Evolutionary conservation across 345 rosid species (phyloP), one percentile per base, ranked within the genome.

Genomic region (Clarkia xantiana): DNA sequence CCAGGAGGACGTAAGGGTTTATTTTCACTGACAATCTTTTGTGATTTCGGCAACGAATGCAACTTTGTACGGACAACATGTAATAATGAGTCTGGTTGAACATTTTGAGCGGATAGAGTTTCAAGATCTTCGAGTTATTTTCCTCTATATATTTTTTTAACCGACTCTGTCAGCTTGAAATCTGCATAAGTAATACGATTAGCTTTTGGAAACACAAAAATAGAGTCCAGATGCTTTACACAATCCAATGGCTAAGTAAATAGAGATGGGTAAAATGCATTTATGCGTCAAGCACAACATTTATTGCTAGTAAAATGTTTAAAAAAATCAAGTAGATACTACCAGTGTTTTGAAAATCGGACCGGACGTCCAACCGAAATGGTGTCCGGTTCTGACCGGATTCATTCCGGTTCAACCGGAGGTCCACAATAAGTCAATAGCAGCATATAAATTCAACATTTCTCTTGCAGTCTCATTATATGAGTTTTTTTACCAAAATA

Each of bases 1-100:
- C 96, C 98, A 2, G 96, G 98, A 67, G 98, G 98, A 53, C 93
- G 71, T 66, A 86, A 63, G 48, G 96, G 73, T 70, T 80, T 91
- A 65, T 84, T 86, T 65, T 86, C 96, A 20, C 94, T 79, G 1
- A 93, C 96, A 59, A 86, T 78, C 73, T 73, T 84, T 62, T 84
- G 96, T 25, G 96, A 93, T 73, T 66, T 74, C 18, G 96, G 89
- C 80, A 77, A 71, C 67, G 76, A 55, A 73, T 86, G 80, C 62
- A 91, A 42, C 72, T 75, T 78, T 52, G 98, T 76, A 44, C 94
- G 93, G 38, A 91, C 85, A 69, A 91, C 81, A 75, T 91, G 94
- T 60, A 91, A 75, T 72, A 91, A 56, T 11, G 96, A 81, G 71
- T 86, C 83, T 55, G 96, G 93, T 55, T 65, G 84, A 55, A 91